phyloP scores from a whole-genome alignment of 192 early-diverging fungal species.

The Coemansia sp. region DNA sequence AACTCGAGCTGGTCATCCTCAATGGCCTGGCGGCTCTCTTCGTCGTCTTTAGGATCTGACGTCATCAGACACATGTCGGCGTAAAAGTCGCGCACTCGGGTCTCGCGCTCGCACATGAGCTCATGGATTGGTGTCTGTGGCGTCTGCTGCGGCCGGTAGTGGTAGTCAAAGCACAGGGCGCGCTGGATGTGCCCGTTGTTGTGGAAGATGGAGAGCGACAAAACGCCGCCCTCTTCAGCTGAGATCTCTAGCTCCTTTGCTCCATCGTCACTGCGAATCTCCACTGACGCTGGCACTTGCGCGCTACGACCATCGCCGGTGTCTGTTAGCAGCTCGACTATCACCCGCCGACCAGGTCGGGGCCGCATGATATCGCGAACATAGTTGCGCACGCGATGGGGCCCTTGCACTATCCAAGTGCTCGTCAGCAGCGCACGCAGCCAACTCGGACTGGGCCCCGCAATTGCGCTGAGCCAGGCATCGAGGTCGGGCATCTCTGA shows the following conservation, averaged over 20 bases:
- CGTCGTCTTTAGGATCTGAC: background rate
- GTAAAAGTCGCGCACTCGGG: slow-evolving; percentile 86
- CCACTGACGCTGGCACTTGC: background rate
- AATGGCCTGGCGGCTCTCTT: background rate
- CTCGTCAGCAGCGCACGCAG: slow-evolving; percentile 76
- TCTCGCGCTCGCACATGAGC: slow-evolving; percentile 60
- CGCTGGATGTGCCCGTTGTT: slow-evolving; percentile 48
- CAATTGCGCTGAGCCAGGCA: slow-evolving; percentile 66
- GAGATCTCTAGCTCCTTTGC: slow-evolving; percentile 13
- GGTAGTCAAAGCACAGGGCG: slow-evolving; percentile 71
- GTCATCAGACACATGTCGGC: slow-evolving; percentile 69
- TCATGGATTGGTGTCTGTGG: slow-evolving; percentile 79
- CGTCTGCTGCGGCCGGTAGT: slow-evolving; percentile 65
- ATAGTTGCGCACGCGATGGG: slow-evolving; percentile 61
- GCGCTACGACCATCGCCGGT: background rate
- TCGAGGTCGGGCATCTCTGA: background rate
- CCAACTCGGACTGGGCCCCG: slow-evolving; percentile 72
- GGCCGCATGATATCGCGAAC: slow-evolving; percentile 61
- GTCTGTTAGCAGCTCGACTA: background rate
- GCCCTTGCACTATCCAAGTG: slow-evolving; percentile 72
- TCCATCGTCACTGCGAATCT: background rate
- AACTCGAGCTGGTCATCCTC: slow-evolving; percentile 8
- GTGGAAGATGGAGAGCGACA: slow-evolving; percentile 58
- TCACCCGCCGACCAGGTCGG: slow-evolving; percentile 56
- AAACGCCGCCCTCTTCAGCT: slow-evolving; percentile 5